A percentile compares a stretch with the other conserved stretches of the same genome.
These are phyloP conservation scores for Musa acuminata DNA, from an alignment of 176 grass and related monocot species.

Conservation along the genomic window DNA sequence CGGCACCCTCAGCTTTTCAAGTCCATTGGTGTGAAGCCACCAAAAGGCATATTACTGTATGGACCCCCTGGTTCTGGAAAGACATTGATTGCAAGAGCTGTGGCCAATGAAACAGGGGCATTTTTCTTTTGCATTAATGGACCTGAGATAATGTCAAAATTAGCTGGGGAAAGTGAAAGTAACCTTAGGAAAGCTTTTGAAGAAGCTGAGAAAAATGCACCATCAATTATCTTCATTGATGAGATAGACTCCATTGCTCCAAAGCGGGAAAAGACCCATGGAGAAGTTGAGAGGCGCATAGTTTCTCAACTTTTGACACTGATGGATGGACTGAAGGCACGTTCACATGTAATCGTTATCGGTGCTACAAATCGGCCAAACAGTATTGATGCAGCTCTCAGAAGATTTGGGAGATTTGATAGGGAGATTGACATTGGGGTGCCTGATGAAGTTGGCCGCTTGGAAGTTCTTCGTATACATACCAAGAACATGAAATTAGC, in stretches of 20 bases:
- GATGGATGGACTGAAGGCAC: constrained; percentile 39
- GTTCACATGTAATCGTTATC: constrained; percentile 39
- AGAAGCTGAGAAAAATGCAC: constrained; percentile 13
- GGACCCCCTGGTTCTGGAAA: constrained; percentile 9
- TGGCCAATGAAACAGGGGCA: constrained; percentile 8
- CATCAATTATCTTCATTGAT: constrained; percentile 37
- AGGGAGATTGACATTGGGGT: constrained; percentile 47
- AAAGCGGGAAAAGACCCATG: constrained; percentile 42
- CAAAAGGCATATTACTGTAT: constrained; percentile 6
- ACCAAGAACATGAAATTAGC: constrained; percentile 34
- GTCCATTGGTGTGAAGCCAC: constrained; percentile 10
- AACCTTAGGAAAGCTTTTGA: constrained; percentile 13
- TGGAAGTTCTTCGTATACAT: constrained; percentile 50
- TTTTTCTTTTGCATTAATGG: constrained; percentile 13
- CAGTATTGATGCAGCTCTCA: constrained; percentile 38
- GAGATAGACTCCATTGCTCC: constrained; percentile 53
- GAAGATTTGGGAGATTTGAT: constrained; percentile 46
- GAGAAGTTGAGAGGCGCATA: constrained; percentile 43
- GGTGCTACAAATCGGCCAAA: constrained; percentile 50
- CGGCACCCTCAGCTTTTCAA: constrained; percentile 10
- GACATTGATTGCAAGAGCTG: constrained; percentile 3
- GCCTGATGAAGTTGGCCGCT: constrained; percentile 41
- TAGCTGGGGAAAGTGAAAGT: constrained; percentile 11
- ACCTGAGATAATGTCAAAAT: constrained; percentile 7
- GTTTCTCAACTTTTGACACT: constrained; percentile 50